Evolutionary conservation across 2,329 filamentous ascomycete species (phyloP).

Genomic region (Eurotiales sp.): DNA sequence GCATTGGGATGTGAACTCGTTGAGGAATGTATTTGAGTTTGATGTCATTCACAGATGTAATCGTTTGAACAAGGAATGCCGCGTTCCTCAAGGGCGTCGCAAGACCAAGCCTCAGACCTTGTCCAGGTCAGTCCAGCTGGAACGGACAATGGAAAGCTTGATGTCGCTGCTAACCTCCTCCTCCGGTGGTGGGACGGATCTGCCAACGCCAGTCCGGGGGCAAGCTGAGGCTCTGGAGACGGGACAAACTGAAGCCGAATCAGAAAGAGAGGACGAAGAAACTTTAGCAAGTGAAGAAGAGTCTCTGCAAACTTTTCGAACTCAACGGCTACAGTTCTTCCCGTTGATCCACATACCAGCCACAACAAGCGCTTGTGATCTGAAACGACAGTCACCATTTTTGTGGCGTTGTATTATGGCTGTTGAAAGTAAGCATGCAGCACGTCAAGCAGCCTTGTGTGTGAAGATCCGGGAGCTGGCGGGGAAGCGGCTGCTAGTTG

Average conservation of each 20-base stretch:
- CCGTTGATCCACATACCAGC: constrained; percentile 45
- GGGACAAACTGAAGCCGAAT: neutral
- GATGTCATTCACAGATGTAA: constrained; percentile 30
- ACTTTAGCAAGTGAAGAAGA: constrained; percentile 29
- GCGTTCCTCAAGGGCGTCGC: constrained; percentile 32
- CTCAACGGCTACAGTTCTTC: constrained; percentile 41
- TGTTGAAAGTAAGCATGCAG: constrained; percentile 41
- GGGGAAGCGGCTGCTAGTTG: constrained; percentile 44
- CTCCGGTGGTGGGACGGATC: constrained; percentile 8
- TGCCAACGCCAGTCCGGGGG: neutral
- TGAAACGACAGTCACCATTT: constrained; percentile 45
- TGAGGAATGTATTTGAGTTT: neutral
- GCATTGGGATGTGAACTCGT: neutral
- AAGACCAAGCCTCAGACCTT: constrained; percentile 18
- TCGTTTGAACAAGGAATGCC: constrained; percentile 40
- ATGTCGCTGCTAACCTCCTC: constrained; percentile 24
- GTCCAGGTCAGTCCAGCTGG: constrained; percentile 20
- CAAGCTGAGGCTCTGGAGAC: neutral
- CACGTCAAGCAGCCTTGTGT: constrained; percentile 39
- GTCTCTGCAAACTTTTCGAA: constrained; percentile 42
- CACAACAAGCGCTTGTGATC: constrained; percentile 33
- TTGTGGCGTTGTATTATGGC: constrained; percentile 50
- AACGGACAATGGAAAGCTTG: constrained; percentile 23
- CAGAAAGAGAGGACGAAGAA: constrained; percentile 19
- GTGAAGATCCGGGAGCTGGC: constrained; percentile 44